Evolutionary conservation across 148 eudicot species (phyloP).

Genomic region (Chenopodium suecicum): DNA sequence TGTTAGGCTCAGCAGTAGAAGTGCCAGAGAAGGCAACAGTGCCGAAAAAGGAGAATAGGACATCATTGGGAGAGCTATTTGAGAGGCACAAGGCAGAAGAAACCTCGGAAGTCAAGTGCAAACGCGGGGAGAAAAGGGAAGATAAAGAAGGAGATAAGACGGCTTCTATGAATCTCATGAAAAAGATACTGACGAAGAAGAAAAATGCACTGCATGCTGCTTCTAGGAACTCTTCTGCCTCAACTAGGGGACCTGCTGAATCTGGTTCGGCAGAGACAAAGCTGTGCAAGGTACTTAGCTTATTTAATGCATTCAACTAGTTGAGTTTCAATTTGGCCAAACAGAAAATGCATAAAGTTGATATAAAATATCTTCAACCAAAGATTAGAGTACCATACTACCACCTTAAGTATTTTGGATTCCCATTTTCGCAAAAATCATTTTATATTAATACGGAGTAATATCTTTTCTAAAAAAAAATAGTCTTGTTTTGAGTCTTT

Average conservation of each 20-base stretch:
- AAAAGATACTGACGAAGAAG: conserved; percentile 63
- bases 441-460: not conserved
- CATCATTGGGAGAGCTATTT: conserved; percentile 79
- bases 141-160: conserved; percentile 62
- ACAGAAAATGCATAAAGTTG: not conserved
- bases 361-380: not conserved
- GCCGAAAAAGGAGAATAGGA: conserved; percentile 55
- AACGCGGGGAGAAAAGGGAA: conserved; percentile 41
- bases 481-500: not conserved
- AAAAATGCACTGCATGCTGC: conserved; percentile 36
- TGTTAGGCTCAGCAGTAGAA: conserved; percentile 66
- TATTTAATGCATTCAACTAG: conserved; percentile 3
- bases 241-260: conserved; percentile 36
- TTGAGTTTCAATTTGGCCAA: not conserved
- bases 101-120: conserved; percentile 34
- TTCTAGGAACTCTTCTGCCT: conserved; percentile 35
- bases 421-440: not conserved
- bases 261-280: conserved; percentile 57
- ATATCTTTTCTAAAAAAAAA: not conserved
- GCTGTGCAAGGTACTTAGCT: conserved; percentile 56
- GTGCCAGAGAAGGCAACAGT: conserved; percentile 47
- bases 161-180: conserved; percentile 45
- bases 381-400: not conserved
- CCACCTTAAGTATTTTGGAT: not conserved
- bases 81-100: conserved; percentile 79